These are phyloP conservation scores for Simplicillium aogashimaense DNA, from an alignment of 2,329 filamentous ascomycete species.

Conservation along the genomic window DNA sequence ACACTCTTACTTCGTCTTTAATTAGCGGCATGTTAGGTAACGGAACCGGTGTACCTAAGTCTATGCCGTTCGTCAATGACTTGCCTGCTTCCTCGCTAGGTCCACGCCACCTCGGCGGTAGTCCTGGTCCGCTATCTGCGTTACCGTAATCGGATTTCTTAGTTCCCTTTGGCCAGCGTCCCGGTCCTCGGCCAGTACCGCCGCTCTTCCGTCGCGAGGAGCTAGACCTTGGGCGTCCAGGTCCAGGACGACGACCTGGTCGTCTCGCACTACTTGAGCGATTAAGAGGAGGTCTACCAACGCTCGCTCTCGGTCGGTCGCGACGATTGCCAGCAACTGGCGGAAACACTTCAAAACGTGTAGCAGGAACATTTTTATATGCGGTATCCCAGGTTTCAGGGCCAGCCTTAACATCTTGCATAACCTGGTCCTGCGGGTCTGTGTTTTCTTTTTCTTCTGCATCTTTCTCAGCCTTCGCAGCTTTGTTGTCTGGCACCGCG, in stretches of 20 bases:
- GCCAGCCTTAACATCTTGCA: constrained; percentile 16
- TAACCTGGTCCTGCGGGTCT: constrained; percentile 13
- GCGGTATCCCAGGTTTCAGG: constrained; percentile 31
- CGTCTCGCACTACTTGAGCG: constrained; percentile 17
- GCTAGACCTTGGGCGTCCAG: constrained; percentile 27
- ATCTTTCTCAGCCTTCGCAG: constrained; percentile 16
- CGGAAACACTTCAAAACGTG: constrained; percentile 71
- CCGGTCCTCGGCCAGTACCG: constrained; percentile 54
- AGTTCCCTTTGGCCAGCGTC: constrained; percentile 57
- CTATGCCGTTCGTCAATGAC: too few relatives aligned
- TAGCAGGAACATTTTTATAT: constrained; percentile 53
- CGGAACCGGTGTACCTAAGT: too few relatives aligned
- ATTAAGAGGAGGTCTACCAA: constrained; percentile 27
- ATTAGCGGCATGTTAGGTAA: too few relatives aligned
- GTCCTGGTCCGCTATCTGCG: constrained; percentile 52
- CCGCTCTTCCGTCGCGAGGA: constrained; percentile 45
- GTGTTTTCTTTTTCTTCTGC: constrained; percentile 23
- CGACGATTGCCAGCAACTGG: constrained; percentile 43
- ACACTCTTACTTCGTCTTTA: too few relatives aligned
- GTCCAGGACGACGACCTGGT: constrained; percentile 16
- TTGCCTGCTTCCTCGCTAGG: too few relatives aligned
- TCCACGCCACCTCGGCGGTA: constrained; percentile 45
- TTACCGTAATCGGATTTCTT: constrained; percentile 61
- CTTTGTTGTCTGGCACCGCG: constrained; percentile 19
- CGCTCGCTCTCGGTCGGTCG: constrained; percentile 31